These are phyloP conservation scores for Phytophthora pistaciae DNA, from an alignment of 352 stramenopile species.

Conservation along the genomic window DNA sequence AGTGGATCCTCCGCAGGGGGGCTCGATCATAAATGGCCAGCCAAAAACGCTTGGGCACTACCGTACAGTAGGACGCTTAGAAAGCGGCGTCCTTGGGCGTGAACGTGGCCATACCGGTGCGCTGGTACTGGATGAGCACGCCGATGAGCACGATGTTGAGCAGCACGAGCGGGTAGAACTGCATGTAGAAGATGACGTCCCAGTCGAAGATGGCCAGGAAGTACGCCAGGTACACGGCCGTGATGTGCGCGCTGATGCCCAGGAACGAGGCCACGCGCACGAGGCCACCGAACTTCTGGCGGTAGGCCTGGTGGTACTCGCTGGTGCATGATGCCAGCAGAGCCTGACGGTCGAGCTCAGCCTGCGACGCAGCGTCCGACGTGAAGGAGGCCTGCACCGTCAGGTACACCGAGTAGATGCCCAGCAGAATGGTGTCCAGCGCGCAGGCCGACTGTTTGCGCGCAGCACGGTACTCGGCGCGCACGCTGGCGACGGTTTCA, in stretches of 20 bases:
- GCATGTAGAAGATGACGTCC: conserved; percentile 80
- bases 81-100: conserved; percentile 51
- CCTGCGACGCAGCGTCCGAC: conserved; percentile 70
- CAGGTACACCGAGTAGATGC: conserved; percentile 85
- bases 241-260: conserved; percentile 83
- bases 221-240: conserved; percentile 77
- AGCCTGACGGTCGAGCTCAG: conserved; percentile 60
- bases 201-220: conserved; percentile 77
- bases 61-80: conserved; percentile 15
- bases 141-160: conserved; percentile 68
- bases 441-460: conserved; percentile 70
- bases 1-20: conserved; percentile 8
- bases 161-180: conserved; percentile 78
- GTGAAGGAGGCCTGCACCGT: conserved; percentile 71
- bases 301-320: conserved; percentile 71
- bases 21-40: conserved; percentile 9
- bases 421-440: conserved; percentile 75
- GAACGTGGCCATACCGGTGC: conserved; percentile 68
- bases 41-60: conserved; percentile 9
- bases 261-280: conserved; percentile 84
- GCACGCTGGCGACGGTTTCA: conserved; percentile 83
- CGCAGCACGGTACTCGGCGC: conserved; percentile 69
- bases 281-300: conserved; percentile 60
- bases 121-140: conserved; percentile 68
- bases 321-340: conserved; percentile 71